Evolutionary conservation across 805 yeast species (phyloP), one percentile per base, ranked within the genome.

Genomic region (Kockiozyma suomiensis): DNA sequence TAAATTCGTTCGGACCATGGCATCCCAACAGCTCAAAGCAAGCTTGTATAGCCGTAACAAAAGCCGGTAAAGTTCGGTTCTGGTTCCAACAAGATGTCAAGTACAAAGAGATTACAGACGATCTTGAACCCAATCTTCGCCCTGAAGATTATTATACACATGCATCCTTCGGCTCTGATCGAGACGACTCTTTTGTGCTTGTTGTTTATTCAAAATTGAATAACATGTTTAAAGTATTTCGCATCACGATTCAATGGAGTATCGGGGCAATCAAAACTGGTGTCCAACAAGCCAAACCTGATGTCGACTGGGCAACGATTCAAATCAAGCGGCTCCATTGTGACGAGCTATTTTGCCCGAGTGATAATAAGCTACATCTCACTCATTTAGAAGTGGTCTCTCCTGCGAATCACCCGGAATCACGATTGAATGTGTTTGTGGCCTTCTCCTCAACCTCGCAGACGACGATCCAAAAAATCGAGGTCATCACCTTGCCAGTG

Each of bases 1-100:
- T 80, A 61, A 81, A 79, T 67, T 78, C 89, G 0, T 75, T 76
- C 56, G 88, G 90, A 4, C 81, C 85, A 0, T 74, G 83, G 66
- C 94, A 88, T 72, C 94, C 96, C 2, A 73, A 84, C 25, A 72
- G 80, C 15, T 78, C 86, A 2, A 86, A 86, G 64, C 87, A 87
- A 59, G 94, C 92, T 1, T 84, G 90, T 67, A 73, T 88, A 25
- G 84, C 84, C 0, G 75, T 88, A 41, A 78, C 93, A 46, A 77
- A 80, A 56, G 82, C 84, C 65, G 96, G 94, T 1, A 76, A 78
- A 35, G 15, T 61, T 42, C 75, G 79, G 25, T 71, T 86, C 30
- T 84, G 85, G 76, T 86, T 81, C 69, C 57, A 58, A 19, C 59
- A 53, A 21, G 67, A 65, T 12, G 62, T 66, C 51, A 47, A 65